Evolutionary conservation across 2,329 filamentous ascomycete genomes (phyloP).

Genomic region (Pseudogymnoascus sp.): DNA sequence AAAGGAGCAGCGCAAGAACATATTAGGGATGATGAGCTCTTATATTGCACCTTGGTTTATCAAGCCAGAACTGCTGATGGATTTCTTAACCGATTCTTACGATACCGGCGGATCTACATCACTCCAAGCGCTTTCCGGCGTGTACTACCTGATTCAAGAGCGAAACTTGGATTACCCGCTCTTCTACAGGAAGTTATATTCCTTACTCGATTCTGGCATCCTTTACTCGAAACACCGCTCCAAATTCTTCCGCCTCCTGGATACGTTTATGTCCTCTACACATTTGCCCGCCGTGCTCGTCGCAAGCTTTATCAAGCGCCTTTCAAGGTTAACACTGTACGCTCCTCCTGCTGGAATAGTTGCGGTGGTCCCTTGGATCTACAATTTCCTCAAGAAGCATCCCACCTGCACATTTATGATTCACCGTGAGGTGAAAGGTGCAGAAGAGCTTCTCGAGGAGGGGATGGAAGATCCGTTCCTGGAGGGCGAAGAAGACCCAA

Average conservation of each 20-base stretch:
- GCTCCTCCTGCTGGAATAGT: conserved; percentile 88
- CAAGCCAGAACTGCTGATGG: conserved; percentile 83
- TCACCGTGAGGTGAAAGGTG: conserved; percentile 63
- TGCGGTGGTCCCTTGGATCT: conserved; percentile 83
- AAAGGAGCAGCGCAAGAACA: conserved; percentile 69
- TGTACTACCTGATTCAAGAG: conserved; percentile 90
- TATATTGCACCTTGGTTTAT: conserved; percentile 85
- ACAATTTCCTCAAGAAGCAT: conserved; percentile 87
- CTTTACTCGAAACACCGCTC: conserved; percentile 93
- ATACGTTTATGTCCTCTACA: conserved; percentile 83
- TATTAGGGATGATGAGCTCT: conserved; percentile 68
- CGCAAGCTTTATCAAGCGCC: conserved; percentile 92
- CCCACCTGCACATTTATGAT: conserved; percentile 94
- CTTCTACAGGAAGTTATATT: conserved; percentile 93
- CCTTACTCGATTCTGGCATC: conserved; percentile 75
- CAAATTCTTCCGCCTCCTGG: conserved; percentile 84
- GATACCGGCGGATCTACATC: conserved; percentile 80
- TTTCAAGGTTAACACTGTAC: conserved; percentile 76
- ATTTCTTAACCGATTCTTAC: conserved; percentile 95
- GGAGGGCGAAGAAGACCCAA: conserved; percentile 69
- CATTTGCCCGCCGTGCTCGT: conserved; percentile 88
- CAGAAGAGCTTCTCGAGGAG: conserved; percentile 53
- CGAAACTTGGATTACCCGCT: conserved; percentile 93
- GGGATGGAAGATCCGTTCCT: conserved; percentile 69
- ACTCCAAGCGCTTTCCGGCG: conserved; percentile 79